Base-by-base conservation (phyloP, 202 grass and related monocot genomes). In the Panicum hallii region DNA sequence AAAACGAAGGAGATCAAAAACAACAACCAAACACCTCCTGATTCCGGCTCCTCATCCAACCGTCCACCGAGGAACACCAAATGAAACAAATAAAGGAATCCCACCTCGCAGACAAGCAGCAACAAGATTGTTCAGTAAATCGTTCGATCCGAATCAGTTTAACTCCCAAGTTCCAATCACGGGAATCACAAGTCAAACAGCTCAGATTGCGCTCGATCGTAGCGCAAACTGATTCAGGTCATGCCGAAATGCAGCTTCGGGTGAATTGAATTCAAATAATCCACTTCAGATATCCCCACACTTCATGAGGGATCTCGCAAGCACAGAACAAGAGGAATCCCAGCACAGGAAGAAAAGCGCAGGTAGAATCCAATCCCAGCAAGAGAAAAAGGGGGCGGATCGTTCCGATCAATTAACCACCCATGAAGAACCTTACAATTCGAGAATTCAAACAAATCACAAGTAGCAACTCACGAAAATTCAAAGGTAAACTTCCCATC, bases 361-460 rank as follows among this genome's bases (percentile, higher is more conserved):
- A 55, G 70, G 71, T 7, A 15, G 14, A 90, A 83, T 83, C 58
- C 2, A 75, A 56, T 63, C 75, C 36, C 50, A 11, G 44, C 54
- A 75, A 63, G 64, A 34, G 63, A 55, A 67, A 55, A 22, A 23
- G 11, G 45, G 67, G 43, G 46, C 15, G 56, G 48, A 84, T 75
- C 84, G 45, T 77, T 13, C 55, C 65, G 48, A 90, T 87, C 85
- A 87, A 84, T 23, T 7, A 84, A 17, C 36, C 43, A 67, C 17
- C 52, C 52, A 44, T 1, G 11, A 77, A 84, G 17, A 63, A 55
- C 28, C 14, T 11, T 9, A 23, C 9, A 53, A 63, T 30, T 36
- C 69, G 34, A 70, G 11, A 84, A 90, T 71, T 62, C 28, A 16
- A 54, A 67, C 46, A 44, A 80, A 87, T 75, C 84, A 71, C 70